Conservation (phyloP, 306 rosid species). For the Cyamopsis tetragonoloba region DNA sequence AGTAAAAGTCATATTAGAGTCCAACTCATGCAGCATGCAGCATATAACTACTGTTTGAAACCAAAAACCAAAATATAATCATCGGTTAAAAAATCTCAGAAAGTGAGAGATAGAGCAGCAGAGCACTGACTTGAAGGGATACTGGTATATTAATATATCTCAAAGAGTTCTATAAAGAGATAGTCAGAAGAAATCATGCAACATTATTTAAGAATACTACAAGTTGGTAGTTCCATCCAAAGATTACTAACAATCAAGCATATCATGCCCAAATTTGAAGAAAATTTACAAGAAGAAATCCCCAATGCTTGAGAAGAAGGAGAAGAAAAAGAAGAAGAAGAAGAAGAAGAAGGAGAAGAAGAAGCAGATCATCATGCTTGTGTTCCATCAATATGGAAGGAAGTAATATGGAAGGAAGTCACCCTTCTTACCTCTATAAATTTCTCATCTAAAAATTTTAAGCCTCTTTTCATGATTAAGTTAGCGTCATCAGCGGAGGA, state of each 20-base stretch:
- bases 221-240: conserved; percentile 58
- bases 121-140: conserved; percentile 29
- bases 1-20: background rate
- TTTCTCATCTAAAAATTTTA: conserved; percentile 47
- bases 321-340: no score
- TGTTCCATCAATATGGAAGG: conserved; percentile 41
- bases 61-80: no score
- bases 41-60: no score
- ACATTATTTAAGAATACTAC: conserved; percentile 79
- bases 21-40: conserved; percentile 9
- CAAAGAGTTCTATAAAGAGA: conserved; percentile 29
- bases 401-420: no score
- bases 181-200: conserved; percentile 68
- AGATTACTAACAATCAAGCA: conserved; percentile 64
- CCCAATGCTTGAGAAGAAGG: conserved; percentile 43
- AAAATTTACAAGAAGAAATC: conserved; percentile 73
- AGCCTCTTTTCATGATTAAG: conserved; percentile 54
- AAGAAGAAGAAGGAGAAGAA: no score
- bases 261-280: conserved; percentile 50
- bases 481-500: conserved; percentile 57
- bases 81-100: background rate
- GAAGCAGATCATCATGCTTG: no score
- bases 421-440: conserved; percentile 55
- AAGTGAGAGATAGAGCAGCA: no score
- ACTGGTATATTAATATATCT: conserved; percentile 45